Evolutionary conservation across 1,284 basidiomycete genomes (phyloP).

Genomic region (Malassezia vespertilionis): DNA sequence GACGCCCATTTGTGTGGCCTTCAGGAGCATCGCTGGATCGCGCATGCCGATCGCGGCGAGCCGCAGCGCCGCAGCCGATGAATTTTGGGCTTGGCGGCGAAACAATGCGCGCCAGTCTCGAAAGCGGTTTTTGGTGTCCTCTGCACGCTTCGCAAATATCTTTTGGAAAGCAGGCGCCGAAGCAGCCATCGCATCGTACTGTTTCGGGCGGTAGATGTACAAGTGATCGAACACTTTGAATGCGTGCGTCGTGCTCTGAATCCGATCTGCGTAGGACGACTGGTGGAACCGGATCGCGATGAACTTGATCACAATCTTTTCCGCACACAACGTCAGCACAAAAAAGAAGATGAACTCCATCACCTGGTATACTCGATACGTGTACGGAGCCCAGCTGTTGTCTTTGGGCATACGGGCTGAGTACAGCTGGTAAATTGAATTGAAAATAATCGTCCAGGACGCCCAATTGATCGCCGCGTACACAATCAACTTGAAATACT

Average conservation of each 20-base stretch:
- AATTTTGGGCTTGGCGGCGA: constrained; percentile 1
- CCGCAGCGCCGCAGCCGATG: constrained; percentile 13
- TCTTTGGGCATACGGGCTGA: constrained; percentile 16
- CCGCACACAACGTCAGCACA: constrained; percentile 33
- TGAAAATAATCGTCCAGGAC: constrained; percentile 43
- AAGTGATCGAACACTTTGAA: constrained; percentile 61
- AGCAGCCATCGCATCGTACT: not conserved
- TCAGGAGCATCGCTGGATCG: constrained; percentile 22
- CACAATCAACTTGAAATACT: constrained; percentile 34
- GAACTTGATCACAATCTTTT: constrained; percentile 40
- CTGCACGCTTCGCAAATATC: not conserved
- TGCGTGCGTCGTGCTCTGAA: constrained; percentile 55
- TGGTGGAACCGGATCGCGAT: constrained; percentile 56
- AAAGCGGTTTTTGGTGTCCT: not conserved
- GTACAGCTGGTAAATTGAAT: constrained; percentile 35
- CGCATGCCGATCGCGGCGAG: constrained; percentile 36
- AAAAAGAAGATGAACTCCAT: constrained; percentile 44
- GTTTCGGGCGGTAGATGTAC: constrained; percentile 57
- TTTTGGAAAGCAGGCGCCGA: no score
- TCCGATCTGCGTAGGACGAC: constrained; percentile 63
- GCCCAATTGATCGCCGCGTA: constrained; percentile 42
- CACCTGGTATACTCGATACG: constrained; percentile 41
- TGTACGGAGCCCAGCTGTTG: constrained; percentile 27
- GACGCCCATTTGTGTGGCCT: constrained; percentile 30
- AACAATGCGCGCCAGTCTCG: not conserved